Evolutionary conservation across 169 alveolate genomes (phyloP).

Genomic region (Besnoitia besnoiti): DNA sequence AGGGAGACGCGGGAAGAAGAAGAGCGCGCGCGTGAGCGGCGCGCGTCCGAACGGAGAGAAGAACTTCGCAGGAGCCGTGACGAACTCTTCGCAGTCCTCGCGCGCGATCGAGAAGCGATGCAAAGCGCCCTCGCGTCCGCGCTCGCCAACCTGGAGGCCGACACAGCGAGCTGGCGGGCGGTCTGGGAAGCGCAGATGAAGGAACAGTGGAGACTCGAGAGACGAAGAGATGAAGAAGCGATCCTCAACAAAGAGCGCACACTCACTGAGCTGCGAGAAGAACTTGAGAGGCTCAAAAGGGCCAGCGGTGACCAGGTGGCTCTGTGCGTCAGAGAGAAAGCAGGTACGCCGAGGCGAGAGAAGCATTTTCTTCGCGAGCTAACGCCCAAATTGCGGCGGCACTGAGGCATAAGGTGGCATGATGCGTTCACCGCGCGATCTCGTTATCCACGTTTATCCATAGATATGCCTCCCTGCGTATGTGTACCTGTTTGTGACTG

Average conservation of each 20-base stretch:
- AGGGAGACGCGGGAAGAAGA: neutral
- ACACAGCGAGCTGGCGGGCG: too few species aligned
- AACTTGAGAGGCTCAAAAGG: neutral
- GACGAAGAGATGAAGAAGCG: neutral
- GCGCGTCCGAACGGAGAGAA: neutral
- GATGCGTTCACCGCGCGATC: too few species aligned
- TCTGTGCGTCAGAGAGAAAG: neutral
- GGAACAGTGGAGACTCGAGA: too few species aligned
- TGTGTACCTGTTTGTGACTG: too few species aligned
- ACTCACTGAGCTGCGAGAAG: neutral
- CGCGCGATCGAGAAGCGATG: neutral
- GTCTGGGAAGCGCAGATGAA: too few species aligned
- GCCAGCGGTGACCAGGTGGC: neutral
- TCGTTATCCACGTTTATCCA: too few species aligned
- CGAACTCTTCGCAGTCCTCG: neutral
- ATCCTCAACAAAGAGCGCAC: neutral
- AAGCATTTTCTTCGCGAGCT: neutral
- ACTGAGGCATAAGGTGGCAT: too few species aligned
- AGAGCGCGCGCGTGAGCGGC: neutral
- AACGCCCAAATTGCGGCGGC: too few species aligned
- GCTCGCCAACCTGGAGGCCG: too few species aligned
- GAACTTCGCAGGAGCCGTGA: neutral
- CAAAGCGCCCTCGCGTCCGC: too few species aligned
- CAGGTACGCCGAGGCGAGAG: neutral
- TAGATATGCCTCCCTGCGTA: too few species aligned